These are phyloP conservation scores for Suillus subaureus DNA, from an alignment of 768 basidiomycete genomes.

Conservation along the genomic window DNA sequence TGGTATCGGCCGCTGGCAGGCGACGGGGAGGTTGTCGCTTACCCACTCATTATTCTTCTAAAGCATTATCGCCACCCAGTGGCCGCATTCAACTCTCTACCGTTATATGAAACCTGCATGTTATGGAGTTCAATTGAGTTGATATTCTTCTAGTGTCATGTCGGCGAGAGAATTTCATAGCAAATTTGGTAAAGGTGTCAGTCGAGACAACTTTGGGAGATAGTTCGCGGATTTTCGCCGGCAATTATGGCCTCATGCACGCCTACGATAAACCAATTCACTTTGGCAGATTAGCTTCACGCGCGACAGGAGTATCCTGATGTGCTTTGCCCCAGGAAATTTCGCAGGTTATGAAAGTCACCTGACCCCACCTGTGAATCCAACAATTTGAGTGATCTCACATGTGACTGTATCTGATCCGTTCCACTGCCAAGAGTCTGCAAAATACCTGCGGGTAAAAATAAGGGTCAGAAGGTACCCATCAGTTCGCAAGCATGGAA, in stretches of 20 bases:
- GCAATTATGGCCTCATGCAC: not conserved
- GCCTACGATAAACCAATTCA: not conserved
- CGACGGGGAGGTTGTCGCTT: not conserved
- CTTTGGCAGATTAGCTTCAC: constrained; percentile 1
- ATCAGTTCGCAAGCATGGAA: not conserved
- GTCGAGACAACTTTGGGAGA: constrained; percentile 1
- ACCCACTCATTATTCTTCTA: not conserved
- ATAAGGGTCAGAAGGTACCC: constrained; percentile 1
- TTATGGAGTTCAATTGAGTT: constrained; percentile 3
- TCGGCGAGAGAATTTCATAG: not conserved
- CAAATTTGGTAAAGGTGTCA: not conserved
- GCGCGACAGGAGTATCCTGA: not conserved
- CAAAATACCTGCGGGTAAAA: not conserved
- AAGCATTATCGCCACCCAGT: not conserved
- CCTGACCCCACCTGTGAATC: constrained; percentile 10
- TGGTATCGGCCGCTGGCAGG: not conserved
- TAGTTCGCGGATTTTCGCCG: not conserved
- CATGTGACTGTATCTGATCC: not conserved
- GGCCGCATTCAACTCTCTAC: not conserved
- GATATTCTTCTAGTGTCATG: not conserved
- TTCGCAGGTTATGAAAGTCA: constrained; percentile 8
- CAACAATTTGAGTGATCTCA: not conserved
- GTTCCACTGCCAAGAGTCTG: not conserved
- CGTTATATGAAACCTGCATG: constrained; percentile 2
- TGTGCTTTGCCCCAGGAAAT: not conserved